Base-by-base conservation (phyloP, 257 asterid species). In the Cynanchum wilfordii region DNA sequence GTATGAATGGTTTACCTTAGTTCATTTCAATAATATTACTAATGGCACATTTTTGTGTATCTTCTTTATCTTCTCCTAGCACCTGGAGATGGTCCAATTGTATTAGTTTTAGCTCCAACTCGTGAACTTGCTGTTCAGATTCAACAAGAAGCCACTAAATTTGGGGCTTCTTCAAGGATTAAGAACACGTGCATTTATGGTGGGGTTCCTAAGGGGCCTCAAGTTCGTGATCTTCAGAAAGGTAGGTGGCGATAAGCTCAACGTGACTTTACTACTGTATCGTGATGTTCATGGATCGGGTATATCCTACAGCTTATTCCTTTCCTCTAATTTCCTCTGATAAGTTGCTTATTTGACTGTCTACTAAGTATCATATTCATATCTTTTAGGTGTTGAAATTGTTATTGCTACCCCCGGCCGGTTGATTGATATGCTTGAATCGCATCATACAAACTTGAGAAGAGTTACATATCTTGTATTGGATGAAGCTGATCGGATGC, bases 151-250 rank as follows among this genome's bases (percentile, higher is more conserved):
- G 93, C 97, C 71, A 80, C 97, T 82, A 94, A 94, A 78, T 94
- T 94, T 84, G 99, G 98, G 83, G 97, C 99, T 77, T 94, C 99
- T 17, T 94, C 99, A 51, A 90, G 90, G 97, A 91, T 94, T 85
- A 94, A 94, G 88, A 94, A 82, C 79, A 94, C 99, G 38, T 94
- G 99, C 97, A 89, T 94, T 77, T 94, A 94, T 81, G 99, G 99
- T 73, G 99, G 99, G 95, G 99, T 94, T 72, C 99, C 99, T 55
- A 94, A 94, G 93, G 99, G 99, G 62, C 99, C 99, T 68, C 99
- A 94, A 79, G 97, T 94, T 82, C 97, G 99, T 89, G 99, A 94
- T 91, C 99, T 94, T 80, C 99, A 94, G 99, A 94, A 94, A 94
- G 99, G 99, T 94, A 94, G 99, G 99, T 94, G 99, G 96, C 62